Evolutionary conservation across 2,329 filamentous ascomycete genomes (phyloP).

Genomic region (Leptographium flavum): DNA sequence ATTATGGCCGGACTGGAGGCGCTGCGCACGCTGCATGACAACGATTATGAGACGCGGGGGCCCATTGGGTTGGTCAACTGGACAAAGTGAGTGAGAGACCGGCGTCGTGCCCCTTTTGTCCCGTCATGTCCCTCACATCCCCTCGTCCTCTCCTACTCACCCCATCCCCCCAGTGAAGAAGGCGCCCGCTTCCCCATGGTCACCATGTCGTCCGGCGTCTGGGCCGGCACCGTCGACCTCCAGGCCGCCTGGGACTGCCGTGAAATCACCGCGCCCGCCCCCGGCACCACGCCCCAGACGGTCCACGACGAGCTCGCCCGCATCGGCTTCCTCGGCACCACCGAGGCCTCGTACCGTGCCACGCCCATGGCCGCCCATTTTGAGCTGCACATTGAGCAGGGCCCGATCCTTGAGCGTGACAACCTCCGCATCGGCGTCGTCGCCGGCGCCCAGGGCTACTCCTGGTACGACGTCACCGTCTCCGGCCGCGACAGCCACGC

Average conservation of each 20-base stretch:
- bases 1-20: constrained; percentile 61
- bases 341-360: constrained; percentile 39
- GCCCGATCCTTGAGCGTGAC: constrained; percentile 54
- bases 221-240: constrained; percentile 52
- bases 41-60: constrained; percentile 51
- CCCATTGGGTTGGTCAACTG: constrained; percentile 65
- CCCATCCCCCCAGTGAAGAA: too few species aligned
- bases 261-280: constrained; percentile 31
- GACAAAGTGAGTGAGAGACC: constrained; percentile 53
- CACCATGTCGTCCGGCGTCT: constrained; percentile 63
- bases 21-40: constrained; percentile 52
- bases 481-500: constrained; percentile 57
- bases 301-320: constrained; percentile 54
- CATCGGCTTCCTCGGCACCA: constrained; percentile 55
- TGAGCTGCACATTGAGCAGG: constrained; percentile 76
- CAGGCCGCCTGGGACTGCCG: constrained; percentile 43
- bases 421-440: constrained; percentile 55
- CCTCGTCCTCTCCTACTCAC: too few species aligned
- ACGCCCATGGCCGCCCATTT: constrained; percentile 64
- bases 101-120: too few species aligned
- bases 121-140: too few species aligned
- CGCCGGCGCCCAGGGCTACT: constrained; percentile 58
- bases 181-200: constrained; percentile 65
- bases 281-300: constrained; percentile 41
- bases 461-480: constrained; percentile 56